phyloP scores from a whole-genome alignment of 2,329 filamentous ascomycete species.

The Fusarium nodosum region DNA sequence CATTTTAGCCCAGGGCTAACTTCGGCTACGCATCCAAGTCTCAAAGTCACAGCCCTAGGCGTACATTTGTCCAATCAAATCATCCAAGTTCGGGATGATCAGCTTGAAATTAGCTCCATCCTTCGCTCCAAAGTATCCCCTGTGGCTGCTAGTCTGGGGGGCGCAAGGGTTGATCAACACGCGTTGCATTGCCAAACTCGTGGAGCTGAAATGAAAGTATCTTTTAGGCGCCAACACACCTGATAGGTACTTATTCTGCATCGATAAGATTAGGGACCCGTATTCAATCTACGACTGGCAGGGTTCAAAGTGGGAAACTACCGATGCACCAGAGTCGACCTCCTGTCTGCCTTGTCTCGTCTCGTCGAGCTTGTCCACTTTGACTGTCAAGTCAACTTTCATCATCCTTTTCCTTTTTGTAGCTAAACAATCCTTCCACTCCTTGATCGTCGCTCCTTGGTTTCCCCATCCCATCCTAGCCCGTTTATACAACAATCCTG shows the following conservation, averaged over 20 bases:
- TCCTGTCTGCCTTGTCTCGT: slow-evolving; percentile 23
- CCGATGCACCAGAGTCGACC: slow-evolving; percentile 1
- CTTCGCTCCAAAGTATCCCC: slow-evolving; percentile 8
- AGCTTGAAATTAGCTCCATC: slow-evolving; percentile 17
- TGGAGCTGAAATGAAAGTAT: not conserved
- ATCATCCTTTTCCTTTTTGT: slow-evolving; percentile 12
- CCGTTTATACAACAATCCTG: slow-evolving; percentile 9
- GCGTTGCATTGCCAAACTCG: slow-evolving; percentile 2
- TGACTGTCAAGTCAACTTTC: slow-evolving; percentile 19
- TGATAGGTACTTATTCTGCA: slow-evolving; percentile 3
- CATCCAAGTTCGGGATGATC: slow-evolving; percentile 20
- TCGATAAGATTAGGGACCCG: slow-evolving; percentile 34
- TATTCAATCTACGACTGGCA: slow-evolving; percentile 14
- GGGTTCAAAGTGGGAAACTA: slow-evolving; percentile 21
- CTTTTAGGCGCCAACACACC: not conserved
- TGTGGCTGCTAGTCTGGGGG: slow-evolving; percentile 16
- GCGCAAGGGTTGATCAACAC: slow-evolving; percentile 24
- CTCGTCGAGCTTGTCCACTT: slow-evolving; percentile 14
- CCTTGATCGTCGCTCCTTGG: slow-evolving; percentile 4
- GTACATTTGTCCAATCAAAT: slow-evolving; percentile 9
- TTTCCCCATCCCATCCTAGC: not conserved
- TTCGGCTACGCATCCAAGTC: slow-evolving; percentile 23
- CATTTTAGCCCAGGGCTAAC: slow-evolving; percentile 8
- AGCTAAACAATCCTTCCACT: slow-evolving; percentile 1
- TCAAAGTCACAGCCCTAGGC: slow-evolving; percentile 30